Percentiles rank a stretch among this genome's conserved stretches.
phyloP scores from a whole-genome alignment of 2,329 filamentous ascomycete genomes.

The Sporothrix sp. region DNA sequence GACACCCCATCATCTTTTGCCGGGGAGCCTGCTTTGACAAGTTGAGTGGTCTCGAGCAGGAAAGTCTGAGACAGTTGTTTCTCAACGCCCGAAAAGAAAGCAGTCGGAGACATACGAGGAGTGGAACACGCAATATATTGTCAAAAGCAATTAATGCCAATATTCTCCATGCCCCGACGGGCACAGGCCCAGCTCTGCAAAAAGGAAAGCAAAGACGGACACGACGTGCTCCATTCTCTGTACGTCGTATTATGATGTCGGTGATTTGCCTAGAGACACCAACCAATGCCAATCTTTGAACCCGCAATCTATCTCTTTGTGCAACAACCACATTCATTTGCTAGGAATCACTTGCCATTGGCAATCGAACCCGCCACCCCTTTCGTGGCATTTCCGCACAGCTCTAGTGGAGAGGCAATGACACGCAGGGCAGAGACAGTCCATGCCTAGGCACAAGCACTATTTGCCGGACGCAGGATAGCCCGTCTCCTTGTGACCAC shows the following conservation, averaged over 20 bases:
- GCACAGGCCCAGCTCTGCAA: too few species aligned
- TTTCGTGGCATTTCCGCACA: too few species aligned
- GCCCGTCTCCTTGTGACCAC: too few species aligned
- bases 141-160: background rate
- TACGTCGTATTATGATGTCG: background rate
- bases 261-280: too few species aligned
- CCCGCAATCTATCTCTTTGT: background rate
- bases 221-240: background rate
- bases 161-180: too few species aligned
- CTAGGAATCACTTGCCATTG: background rate
- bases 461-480: too few species aligned
- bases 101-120: background rate
- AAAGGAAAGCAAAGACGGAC: background rate
- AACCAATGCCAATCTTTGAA: background rate
- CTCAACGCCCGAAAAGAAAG: background rate
- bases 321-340: conserved; percentile 1
- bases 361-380: background rate
- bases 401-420: too few species aligned
- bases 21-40: too few species aligned
- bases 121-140: background rate
- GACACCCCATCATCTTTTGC: background rate
- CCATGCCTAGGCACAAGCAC: too few species aligned
- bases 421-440: too few species aligned
- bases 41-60: too few species aligned
- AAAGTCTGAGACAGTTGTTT: too few species aligned